Percentiles rank a stretch among this genome's conserved stretches.
These are phyloP conservation scores for Psilocybe mexicana DNA, from an alignment of 1,284 basidiomycete species.

Conservation along the genomic window DNA sequence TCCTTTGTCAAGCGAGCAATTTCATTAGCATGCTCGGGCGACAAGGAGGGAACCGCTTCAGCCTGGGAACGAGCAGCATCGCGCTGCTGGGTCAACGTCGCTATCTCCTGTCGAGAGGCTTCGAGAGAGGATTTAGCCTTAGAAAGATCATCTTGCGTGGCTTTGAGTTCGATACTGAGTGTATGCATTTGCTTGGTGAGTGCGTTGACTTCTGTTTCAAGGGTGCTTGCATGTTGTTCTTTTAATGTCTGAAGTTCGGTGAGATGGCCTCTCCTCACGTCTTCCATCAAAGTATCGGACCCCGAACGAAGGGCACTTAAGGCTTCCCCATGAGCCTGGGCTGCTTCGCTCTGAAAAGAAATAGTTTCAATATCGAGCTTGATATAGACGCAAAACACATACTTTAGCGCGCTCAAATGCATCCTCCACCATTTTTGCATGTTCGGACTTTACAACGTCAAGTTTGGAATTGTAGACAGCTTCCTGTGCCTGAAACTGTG, in stretches of 20 bases:
- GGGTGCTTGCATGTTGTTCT: slow-evolving; percentile 56
- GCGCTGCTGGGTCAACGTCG: slow-evolving; percentile 57
- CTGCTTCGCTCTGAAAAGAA: slow-evolving; percentile 59
- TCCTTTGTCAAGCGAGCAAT: slow-evolving; percentile 58
- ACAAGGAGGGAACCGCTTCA: slow-evolving; percentile 44
- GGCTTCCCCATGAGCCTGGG: slow-evolving; percentile 65
- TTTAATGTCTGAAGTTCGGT: slow-evolving; percentile 59
- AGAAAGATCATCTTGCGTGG: slow-evolving; percentile 76
- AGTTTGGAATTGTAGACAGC: slow-evolving; percentile 66
- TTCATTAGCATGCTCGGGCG: slow-evolving; percentile 56
- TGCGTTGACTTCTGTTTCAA: slow-evolving; percentile 56
- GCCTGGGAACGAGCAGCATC: slow-evolving; percentile 57
- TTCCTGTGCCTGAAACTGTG: slow-evolving; percentile 60
- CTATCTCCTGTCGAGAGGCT: slow-evolving; percentile 52
- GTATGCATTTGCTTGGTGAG: slow-evolving; percentile 67
- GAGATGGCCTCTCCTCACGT: slow-evolving; percentile 64
- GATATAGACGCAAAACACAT: background rate
- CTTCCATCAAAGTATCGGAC: slow-evolving; percentile 65
- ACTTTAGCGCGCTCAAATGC: slow-evolving; percentile 80
- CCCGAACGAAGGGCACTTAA: slow-evolving; percentile 66
- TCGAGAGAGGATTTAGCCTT: slow-evolving; percentile 68
- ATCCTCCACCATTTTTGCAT: slow-evolving; percentile 62
- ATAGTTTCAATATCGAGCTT: slow-evolving; percentile 5
- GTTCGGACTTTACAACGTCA: slow-evolving; percentile 65
- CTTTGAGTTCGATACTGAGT: slow-evolving; percentile 71